Conservation (phyloP, 768 basidiomycete genomes). For the Gloeophyllum trabeum region DNA sequence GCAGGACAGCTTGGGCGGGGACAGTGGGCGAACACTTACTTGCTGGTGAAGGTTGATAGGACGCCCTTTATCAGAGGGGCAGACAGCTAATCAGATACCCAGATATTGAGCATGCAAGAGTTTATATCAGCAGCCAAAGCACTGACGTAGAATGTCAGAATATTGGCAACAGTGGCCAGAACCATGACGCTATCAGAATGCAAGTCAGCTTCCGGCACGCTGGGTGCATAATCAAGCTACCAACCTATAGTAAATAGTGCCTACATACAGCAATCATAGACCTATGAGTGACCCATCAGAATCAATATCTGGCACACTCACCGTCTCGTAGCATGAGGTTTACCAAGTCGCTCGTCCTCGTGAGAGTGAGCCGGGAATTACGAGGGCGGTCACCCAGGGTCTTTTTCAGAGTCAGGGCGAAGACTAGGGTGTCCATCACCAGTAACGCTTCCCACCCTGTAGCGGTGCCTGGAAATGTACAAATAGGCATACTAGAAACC, state of each 20-base stretch:
- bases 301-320: constrained; percentile 13
- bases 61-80: no score
- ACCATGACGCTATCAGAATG: no score
- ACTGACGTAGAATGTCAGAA: no score
- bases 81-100: no score
- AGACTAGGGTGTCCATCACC: constrained; percentile 34
- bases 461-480: constrained; percentile 15
- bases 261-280: constrained; percentile 22
- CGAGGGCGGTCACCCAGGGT: constrained; percentile 26
- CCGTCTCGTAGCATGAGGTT: constrained; percentile 38
- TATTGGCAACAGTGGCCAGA: no score
- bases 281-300: not conserved
- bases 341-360: constrained; percentile 20
- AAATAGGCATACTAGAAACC: no score
- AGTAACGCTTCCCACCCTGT: constrained; percentile 40
- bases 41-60: no score
- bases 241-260: constrained; percentile 46
- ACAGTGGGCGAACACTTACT: no score
- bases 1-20: constrained; percentile 22
- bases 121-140: no score
- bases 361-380: constrained; percentile 12
- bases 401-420: constrained; percentile 34
- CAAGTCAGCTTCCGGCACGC: no score
- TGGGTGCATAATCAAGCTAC: no score
- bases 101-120: no score